Evolutionary conservation across 495 filamentous ascomycete species (phyloP).

Genomic region (Aspergillus baeticus): DNA sequence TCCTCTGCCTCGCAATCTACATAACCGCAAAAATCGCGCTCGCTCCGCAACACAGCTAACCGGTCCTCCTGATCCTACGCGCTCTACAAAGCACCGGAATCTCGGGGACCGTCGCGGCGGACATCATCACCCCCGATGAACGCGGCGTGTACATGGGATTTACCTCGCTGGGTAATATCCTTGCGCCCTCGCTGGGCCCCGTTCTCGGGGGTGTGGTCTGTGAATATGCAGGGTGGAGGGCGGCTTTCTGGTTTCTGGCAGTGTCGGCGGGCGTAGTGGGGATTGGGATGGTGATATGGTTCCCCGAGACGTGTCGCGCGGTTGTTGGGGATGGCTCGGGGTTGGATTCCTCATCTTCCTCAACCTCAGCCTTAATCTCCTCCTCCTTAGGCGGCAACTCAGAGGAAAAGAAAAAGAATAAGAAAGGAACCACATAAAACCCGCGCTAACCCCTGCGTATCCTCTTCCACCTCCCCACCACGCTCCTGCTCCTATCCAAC

Average conservation of each 20-base stretch:
- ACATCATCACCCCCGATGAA: constrained; percentile 45
- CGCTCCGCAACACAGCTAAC: constrained; percentile 43
- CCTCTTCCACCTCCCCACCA: constrained; percentile 53
- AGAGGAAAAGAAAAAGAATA: not conserved
- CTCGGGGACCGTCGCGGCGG: constrained; percentile 47
- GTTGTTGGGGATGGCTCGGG: constrained; percentile 44
- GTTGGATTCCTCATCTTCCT: not conserved
- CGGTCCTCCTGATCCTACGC: constrained; percentile 46
- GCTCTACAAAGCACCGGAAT: constrained; percentile 50
- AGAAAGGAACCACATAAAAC: constrained; percentile 20
- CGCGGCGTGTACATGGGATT: constrained; percentile 48
- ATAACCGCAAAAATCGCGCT: constrained; percentile 46
- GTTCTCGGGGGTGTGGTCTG: constrained; percentile 63
- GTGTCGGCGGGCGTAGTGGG: constrained; percentile 48
- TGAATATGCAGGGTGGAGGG: constrained; percentile 65
- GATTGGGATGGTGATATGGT: constrained; percentile 28
- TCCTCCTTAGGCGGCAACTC: too few relatives aligned
- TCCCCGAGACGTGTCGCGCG: constrained; percentile 43
- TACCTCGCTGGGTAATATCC: constrained; percentile 32
- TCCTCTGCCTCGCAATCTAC: constrained; percentile 48
- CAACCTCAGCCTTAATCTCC: too few relatives aligned
- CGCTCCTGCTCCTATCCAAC: constrained; percentile 49
- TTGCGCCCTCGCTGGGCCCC: constrained; percentile 50
- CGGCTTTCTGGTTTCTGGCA: constrained; percentile 74
- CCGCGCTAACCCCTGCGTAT: constrained; percentile 41